phyloP scores from a whole-genome alignment of 2,329 filamentous ascomycete genomes.

The Scedosporium apiospermum region DNA sequence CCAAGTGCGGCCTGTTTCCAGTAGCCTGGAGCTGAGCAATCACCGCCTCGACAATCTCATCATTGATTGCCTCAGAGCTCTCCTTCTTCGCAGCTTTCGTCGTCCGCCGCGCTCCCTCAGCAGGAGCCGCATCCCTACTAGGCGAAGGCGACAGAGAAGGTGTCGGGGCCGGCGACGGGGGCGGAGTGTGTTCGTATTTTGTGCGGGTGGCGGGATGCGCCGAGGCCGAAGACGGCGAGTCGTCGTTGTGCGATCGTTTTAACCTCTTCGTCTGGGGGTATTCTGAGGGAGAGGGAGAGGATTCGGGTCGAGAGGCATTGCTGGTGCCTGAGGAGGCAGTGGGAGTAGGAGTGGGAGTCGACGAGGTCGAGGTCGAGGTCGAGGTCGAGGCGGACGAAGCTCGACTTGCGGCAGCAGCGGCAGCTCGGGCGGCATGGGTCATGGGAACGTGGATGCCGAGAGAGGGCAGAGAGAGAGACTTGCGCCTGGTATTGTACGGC shows the following conservation, averaged over 20 bases:
- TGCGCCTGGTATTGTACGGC: constrained; percentile 95
- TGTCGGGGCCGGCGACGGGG: constrained; percentile 24
- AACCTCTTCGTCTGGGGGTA: constrained; percentile 52
- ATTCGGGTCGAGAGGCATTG: background rate
- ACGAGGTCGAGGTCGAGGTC: constrained; percentile 20
- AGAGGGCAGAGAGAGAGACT: constrained; percentile 86
- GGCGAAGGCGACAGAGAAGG: constrained; percentile 11
- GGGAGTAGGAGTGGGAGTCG: constrained; percentile 17
- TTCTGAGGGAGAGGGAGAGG: constrained; percentile 11
- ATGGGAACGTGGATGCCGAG: constrained; percentile 83
- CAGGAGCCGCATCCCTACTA: background rate
- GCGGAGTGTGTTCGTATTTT: constrained; percentile 64
- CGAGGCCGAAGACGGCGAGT: constrained; percentile 28
- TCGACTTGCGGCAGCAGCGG: constrained; percentile 22
- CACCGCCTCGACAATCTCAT: constrained; percentile 89
- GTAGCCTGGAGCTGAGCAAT: constrained; percentile 83
- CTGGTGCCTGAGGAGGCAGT: constrained; percentile 17
- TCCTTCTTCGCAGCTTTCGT: constrained; percentile 16
- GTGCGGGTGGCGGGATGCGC: constrained; percentile 5
- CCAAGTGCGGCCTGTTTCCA: constrained; percentile 83
- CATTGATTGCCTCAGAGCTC: constrained; percentile 76
- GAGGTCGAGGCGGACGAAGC: constrained; percentile 19
- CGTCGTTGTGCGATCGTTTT: constrained; percentile 64
- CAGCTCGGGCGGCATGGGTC: constrained; percentile 49
- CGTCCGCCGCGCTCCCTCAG: background rate